Percentiles rank a stretch among this genome's conserved stretches.
phyloP scores from a whole-genome alignment of 208 protist genomes.

The Acanthamoeba divionensis region DNA sequence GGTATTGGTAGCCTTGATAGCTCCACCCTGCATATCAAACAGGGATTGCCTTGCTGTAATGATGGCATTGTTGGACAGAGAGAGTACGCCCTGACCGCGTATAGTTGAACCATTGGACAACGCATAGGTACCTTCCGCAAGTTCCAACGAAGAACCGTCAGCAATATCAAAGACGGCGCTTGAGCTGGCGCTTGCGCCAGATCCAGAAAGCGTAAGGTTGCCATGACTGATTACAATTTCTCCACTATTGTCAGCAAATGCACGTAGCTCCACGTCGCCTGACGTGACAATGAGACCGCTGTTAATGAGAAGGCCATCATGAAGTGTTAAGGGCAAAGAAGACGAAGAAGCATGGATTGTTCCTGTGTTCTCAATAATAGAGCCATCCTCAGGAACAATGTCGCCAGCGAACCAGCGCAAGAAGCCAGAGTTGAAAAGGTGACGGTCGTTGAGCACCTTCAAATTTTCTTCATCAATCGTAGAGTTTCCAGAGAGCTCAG shows the following conservation, averaged over 20 bases:
- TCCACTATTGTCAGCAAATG: background rate
- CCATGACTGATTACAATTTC: background rate
- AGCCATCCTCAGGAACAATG: background rate
- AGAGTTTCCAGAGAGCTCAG: background rate
- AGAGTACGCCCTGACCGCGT: background rate
- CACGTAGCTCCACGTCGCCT: background rate
- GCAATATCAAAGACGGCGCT: background rate
- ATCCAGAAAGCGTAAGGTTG: background rate
- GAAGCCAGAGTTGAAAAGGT: background rate
- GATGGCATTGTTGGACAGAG: background rate
- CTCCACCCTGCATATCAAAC: background rate
- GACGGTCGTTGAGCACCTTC: background rate
- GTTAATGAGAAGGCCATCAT: slow-evolving; percentile 36
- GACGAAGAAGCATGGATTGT: background rate
- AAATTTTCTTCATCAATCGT: background rate
- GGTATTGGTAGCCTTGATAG: background rate
- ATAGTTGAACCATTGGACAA: background rate
- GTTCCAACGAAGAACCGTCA: background rate
- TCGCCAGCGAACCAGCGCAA: background rate
- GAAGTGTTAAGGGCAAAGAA: background rate
- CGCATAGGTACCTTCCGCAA: background rate
- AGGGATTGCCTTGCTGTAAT: background rate
- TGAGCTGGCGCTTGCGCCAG: background rate
- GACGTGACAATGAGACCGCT: background rate
- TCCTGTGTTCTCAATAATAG: background rate